Evolutionary conservation across 768 basidiomycete genomes (phyloP), one percentile per base, ranked within the genome.

Genomic region (Pleurotus salmoneostramineus): DNA sequence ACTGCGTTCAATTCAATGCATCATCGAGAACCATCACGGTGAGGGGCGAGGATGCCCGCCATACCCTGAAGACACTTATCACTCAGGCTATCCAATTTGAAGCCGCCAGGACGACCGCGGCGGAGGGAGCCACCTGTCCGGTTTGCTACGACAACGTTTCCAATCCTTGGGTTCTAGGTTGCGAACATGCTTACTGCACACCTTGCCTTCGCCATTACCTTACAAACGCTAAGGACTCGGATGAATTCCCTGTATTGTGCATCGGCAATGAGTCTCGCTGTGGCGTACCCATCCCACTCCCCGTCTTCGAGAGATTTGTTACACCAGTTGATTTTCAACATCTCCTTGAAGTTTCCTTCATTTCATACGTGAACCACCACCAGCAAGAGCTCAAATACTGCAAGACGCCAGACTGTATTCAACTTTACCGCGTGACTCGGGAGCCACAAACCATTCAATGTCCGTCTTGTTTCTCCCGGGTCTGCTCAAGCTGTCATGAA

Each of bases 331-430:
- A 83, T 5, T 87, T 87, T 63, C 72, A 77, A 31, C 70, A 72
- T 0, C 71, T 91, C 49, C 65, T 82, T n/a, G 77, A 83, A 31
- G 77, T 81, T 0, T 80, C 83, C 0, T 88, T 88, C 62, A 70
- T 71, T 47, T 67, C 73, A 0, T 78, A 89, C 64, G 69, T 88
- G 43, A 81, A 83, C 43, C 67, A 77, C 35, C 81, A 82, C 50
- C 76, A 83, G 0, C 71, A 75, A 37, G 81, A 83, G 45, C 83
- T 83, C 65, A 78, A 79, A 56, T 84, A 85, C 60, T 91, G 90
- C 69, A 84, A 82, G 1, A 89, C 87, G 0, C 83, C 90, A 0
- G 88, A 89, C 64, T 91, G 89, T 65, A 74, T 72, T 4, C 84
- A 88, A 61, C 79, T 89, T 3, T 91, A 91, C 69, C 72, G 77